Evolutionary conservation across 495 filamentous ascomycete genomes (phyloP), one percentile per base, ranked within the genome.

Genomic region (Annulohypoxylon maeteangense): DNA sequence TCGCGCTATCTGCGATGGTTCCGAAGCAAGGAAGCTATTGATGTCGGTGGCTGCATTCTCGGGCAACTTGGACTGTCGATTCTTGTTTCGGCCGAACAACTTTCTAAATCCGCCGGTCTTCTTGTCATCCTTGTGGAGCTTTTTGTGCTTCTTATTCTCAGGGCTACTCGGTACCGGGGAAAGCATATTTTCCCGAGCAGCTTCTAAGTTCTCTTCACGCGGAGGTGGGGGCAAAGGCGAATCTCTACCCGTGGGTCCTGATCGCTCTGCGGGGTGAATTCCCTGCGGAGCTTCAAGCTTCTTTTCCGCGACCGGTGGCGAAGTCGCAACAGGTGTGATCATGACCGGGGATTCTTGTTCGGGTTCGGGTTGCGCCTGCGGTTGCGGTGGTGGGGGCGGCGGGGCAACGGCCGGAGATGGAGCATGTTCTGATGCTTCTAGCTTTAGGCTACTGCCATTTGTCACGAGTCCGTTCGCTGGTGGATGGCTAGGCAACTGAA

Each of bases 41-140:
- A 83, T 48, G 34, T 81, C 78, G 48, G 76, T 72, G 16, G 82
- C 77, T 11, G 83, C 81, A 67, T 83, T 83, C 10, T 85, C 84
- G 16, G 84, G 82, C 34, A 85, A 53, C 76, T 82, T 86, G 0
- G 83, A 86, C 54, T 78, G 71, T 55, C 85, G 74, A 59, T 82
- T 86, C 78, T 88, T 88, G 76, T 85, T 89, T 63, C 88, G 85
- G 32, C 84, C 84, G 72, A 92, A 91, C 60, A 92, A 75, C 79
- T 89, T 91, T 69, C 82, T 86, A 60, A 92, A 85, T 5, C 87
- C 81, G 8, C 71, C 78, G 1, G 60, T 51, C 73, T 83, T 84
- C 68, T 83, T 83, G 77, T 86, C 84, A 68, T 87, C 85, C 67
- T 85, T 85, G 36, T 85, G 82, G 42, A 90, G 82, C 78, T 88